These are phyloP conservation scores for Isabelozyma gotoi DNA, from an alignment of 805 yeast genomes.

Conservation along the genomic window DNA sequence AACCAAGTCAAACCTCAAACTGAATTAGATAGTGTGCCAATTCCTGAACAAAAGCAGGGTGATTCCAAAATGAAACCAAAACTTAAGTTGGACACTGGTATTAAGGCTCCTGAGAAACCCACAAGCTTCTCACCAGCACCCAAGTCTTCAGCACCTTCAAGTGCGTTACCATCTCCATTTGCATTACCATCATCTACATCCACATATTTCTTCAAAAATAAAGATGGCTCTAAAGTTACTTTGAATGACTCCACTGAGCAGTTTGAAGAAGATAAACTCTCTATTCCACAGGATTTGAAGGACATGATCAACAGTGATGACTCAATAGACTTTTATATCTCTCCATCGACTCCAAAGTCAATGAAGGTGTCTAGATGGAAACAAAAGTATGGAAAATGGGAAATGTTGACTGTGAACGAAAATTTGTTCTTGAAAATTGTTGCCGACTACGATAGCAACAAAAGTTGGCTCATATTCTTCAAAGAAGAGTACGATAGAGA, in stretches of 20 bases:
- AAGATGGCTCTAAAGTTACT: neutral
- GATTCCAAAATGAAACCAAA: neutral
- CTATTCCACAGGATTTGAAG: constrained; percentile 38
- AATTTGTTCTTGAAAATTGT: constrained; percentile 38
- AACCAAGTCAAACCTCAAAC: too few species aligned
- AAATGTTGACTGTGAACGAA: constrained; percentile 39
- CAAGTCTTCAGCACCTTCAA: constrained; percentile 12
- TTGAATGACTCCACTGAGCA: neutral
- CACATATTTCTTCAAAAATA: constrained; percentile 36
- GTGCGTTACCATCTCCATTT: constrained; percentile 36
- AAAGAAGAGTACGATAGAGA: constrained; percentile 37
- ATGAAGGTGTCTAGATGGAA: constrained; percentile 45
- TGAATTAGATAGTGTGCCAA: too few species aligned
- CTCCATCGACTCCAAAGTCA: constrained; percentile 31
- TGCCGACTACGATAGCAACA: constrained; percentile 30
- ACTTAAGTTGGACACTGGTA: neutral
- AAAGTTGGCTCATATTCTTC: constrained; percentile 40
- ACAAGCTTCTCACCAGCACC: neutral
- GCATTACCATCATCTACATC: constrained; percentile 47
- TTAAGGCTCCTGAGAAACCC: neutral
- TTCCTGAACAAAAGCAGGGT: neutral
- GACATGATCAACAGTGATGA: constrained; percentile 36
- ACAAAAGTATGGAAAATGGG: constrained; percentile 42
- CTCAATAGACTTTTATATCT: constrained; percentile 36
- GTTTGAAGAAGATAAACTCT: constrained; percentile 16